phyloP scores from a whole-genome alignment of 208 protist species.

The Crithidia expoeki region DNA sequence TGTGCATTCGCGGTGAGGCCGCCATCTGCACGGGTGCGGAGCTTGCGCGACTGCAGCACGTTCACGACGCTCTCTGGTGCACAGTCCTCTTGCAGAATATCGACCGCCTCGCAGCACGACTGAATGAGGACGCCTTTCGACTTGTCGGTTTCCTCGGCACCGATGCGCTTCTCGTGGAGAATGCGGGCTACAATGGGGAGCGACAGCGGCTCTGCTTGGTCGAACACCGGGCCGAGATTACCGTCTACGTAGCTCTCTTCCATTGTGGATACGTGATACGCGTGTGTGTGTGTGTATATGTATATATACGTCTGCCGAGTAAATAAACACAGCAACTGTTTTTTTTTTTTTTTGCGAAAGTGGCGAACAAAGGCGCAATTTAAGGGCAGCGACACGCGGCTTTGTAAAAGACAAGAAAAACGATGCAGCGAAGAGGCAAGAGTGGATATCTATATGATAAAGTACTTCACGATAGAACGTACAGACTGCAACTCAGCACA shows the following conservation, averaged over 20 bases:
- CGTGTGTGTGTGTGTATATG: conserved; percentile 8
- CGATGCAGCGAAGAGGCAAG: background rate
- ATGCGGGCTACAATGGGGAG: conserved; percentile 67
- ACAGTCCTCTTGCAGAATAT: conserved; percentile 73
- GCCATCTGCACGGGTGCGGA: conserved; percentile 41
- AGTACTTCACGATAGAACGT: no score
- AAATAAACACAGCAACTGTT: background rate
- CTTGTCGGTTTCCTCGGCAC: conserved; percentile 31
- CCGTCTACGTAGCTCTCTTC: conserved; percentile 82
- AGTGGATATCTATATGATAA: no score
- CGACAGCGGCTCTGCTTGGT: conserved; percentile 70
- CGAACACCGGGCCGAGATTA: conserved; percentile 74
- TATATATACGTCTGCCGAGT: background rate
- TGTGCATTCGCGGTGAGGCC: conserved; percentile 45
- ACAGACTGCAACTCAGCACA: no score
- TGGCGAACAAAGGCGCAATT: background rate
- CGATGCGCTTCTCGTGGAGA: conserved; percentile 49
- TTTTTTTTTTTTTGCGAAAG: no score
- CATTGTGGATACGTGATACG: conserved; percentile 23
- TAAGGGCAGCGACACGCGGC: no score
- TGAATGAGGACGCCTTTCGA: conserved; percentile 43
- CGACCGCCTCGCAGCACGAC: conserved; percentile 55
- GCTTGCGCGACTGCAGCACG: conserved; percentile 32
- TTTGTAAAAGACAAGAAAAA: background rate
- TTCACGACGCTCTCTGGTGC: conserved; percentile 30